Base-by-base conservation (phyloP, 192 early-diverging fungal species). In the Gorgonomyces haynaldii region DNA sequence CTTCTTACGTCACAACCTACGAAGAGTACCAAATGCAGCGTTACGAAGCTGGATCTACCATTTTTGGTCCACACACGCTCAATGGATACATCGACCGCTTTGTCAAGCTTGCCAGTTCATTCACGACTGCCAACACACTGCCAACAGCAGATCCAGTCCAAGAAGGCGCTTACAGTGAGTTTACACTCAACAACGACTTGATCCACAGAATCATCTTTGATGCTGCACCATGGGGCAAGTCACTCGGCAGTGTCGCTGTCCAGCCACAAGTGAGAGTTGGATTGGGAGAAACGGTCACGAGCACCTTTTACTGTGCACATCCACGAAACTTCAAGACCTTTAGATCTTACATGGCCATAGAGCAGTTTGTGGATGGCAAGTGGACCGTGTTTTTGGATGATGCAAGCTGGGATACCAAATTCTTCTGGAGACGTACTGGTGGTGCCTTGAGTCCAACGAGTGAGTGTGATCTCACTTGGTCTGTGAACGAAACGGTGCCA, bases 11-110 rank as follows among this genome's bases (percentile, higher is more conserved):
- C 39, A 60, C 72, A 1, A 78, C 75, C 1, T 61, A 32, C 42
- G 75, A 81, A 61, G 79, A 81, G 50, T 81, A 81, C 42, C 54
- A 68, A 30, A 39, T 62, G 6, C 79, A 81, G 56, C 53, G 77
- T 43, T 81, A 81, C 42, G 79, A 81, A 65, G 79, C 61, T 1
- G 77, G 62, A 6, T 67, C 64, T 13, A 81, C 79, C 19, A 57
- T 61, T 25, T 81, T 64, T 48, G 79, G 79, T 12, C 74, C 70
- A 13, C 25, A 81, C 56, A 75, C 77, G 13, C 45, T 81, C 4
- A 22, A 52, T 9, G 79, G 60, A 5, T 72, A 81, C 59, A 62
- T 71, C 17, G 52, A 75, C 30, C 38, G 53, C 25, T 81, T 74
- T 47, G 51, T 37, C 13, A 60, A 71, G 26, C 53, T 81, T 19